Conservation (phyloP, 148 eudicot species). For the Polygonum aviculare region DNA sequence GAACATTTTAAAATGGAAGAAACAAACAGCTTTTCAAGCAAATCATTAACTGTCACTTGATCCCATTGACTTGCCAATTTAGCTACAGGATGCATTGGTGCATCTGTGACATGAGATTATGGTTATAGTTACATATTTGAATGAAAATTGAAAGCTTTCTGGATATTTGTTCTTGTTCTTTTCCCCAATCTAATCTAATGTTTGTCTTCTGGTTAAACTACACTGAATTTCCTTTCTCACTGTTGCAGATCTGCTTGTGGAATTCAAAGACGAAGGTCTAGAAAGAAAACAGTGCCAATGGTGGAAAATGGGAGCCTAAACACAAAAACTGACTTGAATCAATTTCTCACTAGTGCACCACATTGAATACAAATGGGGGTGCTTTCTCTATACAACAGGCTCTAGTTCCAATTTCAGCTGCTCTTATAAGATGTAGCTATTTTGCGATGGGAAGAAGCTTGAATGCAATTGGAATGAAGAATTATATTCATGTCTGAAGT, state of each 20-base stretch:
- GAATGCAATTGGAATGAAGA: not conserved
- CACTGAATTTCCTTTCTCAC: not conserved
- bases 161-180: not conserved
- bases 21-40: not conserved
- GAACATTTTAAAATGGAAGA: not conserved
- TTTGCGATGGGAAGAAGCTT: not conserved
- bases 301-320: conserved; percentile 10
- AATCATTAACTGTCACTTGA: not conserved
- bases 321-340: not conserved
- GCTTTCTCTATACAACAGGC: not conserved
- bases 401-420: not conserved
- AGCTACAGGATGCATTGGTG: not conserved
- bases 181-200: not conserved
- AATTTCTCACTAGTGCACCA: not conserved
- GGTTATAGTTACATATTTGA: not conserved
- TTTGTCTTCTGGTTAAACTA: not conserved
- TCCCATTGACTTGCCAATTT: not conserved
- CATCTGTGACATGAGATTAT: not conserved
- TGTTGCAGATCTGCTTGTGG: not conserved
- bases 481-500: not conserved
- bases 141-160: not conserved
- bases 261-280: conserved; percentile 12
- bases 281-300: not conserved
- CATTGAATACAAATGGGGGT: not conserved
- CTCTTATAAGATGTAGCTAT: not conserved